Evolutionary conservation across 179 eudicot genomes (phyloP), one percentile per base, ranked within the genome.

Genomic region (Vitellaria paradoxa): DNA sequence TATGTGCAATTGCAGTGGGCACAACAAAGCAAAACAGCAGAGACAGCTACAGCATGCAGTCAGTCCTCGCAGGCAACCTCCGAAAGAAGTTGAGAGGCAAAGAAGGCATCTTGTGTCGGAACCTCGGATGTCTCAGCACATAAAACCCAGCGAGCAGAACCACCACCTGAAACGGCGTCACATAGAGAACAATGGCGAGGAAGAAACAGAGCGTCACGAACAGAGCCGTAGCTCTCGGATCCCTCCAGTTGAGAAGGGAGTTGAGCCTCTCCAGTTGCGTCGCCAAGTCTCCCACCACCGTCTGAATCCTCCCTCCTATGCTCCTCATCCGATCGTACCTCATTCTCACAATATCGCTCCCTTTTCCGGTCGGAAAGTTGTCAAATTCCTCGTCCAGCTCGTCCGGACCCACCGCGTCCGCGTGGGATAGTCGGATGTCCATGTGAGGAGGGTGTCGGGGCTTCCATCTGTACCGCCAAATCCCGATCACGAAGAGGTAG

Each of bases 401-500:
- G 59, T 87, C 90, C 5, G 81, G 81, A 50, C 81, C 79, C 1
- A 86, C 81, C 13, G 82, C 85, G 5, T 86, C 84, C 30, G 91
- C 89, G 30, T 86, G 89, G 14, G 91, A 85, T 9, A 88, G 87
- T 4, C 83, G 85, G 46, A 88, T 85, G 70, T 88, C 89, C 87
- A 82, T 88, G 68, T 90, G 93, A 40, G 93, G 91, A 4, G 93
- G 93, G 81, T 90, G 90, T 78, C 89, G 85, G 5, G 93, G 91
- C 76, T 87, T 88, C 87, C 88, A 82, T 9, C 93, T 81, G 78
- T 84, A 88, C 40, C 74, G 79, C 93, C 93, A 90, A 55, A 88
- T 75, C n/a, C 87, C 93, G 11, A 88, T 86, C 20, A 90, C 13
- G 77, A 85, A 87, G 3, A 90, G 84, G 77, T 88, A 90, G 53